Percentiles rank a stretch among this genome's conserved stretches.
phyloP scores from a whole-genome alignment of 192 early-diverging fungal species.

The Glomus cerebriforme region DNA sequence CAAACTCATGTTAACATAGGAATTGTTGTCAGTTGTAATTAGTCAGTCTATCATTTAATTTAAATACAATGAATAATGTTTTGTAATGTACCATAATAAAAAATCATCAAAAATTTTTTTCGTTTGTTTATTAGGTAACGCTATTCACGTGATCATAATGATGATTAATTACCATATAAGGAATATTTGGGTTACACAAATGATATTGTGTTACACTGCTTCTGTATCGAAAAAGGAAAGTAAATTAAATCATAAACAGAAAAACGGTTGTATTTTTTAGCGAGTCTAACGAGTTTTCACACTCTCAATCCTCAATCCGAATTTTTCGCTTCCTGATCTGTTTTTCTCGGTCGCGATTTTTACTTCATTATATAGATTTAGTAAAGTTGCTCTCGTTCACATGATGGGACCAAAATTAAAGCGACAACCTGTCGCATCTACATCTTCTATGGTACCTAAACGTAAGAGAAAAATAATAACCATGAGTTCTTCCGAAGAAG shows the following conservation, averaged over 20 bases:
- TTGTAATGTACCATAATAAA: no score
- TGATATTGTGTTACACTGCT: background rate
- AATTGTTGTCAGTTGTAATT: no score
- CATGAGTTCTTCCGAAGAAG: background rate
- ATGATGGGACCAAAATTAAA: background rate
- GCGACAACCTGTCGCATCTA: background rate
- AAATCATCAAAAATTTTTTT: no score
- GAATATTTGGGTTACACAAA: background rate
- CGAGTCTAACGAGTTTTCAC: background rate
- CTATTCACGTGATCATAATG: background rate
- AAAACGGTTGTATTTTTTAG: background rate
- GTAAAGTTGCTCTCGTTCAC: background rate
- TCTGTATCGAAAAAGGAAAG: background rate
- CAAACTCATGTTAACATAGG: no score
- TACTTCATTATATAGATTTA: background rate
- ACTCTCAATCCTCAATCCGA: background rate
- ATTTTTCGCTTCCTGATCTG: background rate
- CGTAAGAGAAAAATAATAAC: background rate
- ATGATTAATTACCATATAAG: background rate
- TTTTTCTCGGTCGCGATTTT: background rate
- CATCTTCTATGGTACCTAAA: background rate
- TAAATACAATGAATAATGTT: no score
- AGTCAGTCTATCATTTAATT: no score
- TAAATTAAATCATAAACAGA: background rate
- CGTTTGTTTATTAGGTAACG: background rate